Evolutionary conservation across 2,329 filamentous ascomycete genomes (phyloP), one percentile per base, ranked within the genome.

Genomic region (Alternaria sp.): DNA sequence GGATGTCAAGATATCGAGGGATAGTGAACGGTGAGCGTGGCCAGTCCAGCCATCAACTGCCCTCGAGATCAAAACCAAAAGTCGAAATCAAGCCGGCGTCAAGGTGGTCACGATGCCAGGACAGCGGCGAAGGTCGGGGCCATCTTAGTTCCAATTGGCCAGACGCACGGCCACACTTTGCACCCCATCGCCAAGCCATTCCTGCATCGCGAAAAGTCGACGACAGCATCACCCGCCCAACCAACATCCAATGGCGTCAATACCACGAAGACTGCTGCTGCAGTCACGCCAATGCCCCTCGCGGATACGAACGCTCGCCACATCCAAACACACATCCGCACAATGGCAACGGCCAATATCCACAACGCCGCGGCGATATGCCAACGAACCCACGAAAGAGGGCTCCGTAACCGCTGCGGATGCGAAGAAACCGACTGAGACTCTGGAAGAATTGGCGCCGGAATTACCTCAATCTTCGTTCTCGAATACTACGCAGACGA

Each of bases 301-400:
- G n/a, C 59, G 71, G 51, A 69, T 76, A 70, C 53, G 66, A 4
- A 55, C 67, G 6, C 73, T 67, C 28, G 61, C 60, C 45, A 41
- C 60, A 44, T 50, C 73, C 2, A 68, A 58, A 63, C 62, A 62
- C 60, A 67, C 68, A 20, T 21, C 64, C 15, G 23, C 67, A 43
- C 75, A 75, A 75, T 79, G 77, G 75, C 75, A 73, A 45, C 78
- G 78, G 30, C 64, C 75, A 37, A 64, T 80, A 4, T 77, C 77
- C 30, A 73, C 71, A 28, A 79, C 78, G 5, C 28, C 68, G 11
- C 26, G 58, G 26, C 69, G 63, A 7, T 58, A 50, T 55, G 72
- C 69, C 25, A 58, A 70, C 6, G 64, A 69, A 62, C 58, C 70
- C 21, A 50, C 63, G 6, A 65, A 73, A 49, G 67, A 71, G 47